A percentile compares a stretch with the other conserved stretches of the same genome.
phyloP scores from a whole-genome alignment of 805 yeast species.

The Ogataea haglerorum region DNA sequence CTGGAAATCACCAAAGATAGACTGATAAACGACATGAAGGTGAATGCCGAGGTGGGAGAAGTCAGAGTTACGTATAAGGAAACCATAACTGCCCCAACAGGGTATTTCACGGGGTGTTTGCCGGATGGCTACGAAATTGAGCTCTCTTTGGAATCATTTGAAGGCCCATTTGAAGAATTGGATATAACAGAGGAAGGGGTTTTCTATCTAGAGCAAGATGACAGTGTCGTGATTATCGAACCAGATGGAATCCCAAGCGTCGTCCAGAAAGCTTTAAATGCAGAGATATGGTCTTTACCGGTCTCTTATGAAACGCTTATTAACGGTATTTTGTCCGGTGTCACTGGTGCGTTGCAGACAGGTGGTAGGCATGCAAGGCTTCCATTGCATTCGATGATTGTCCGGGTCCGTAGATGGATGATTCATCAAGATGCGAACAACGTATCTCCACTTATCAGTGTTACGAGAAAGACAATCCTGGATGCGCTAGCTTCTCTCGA shows the following conservation, averaged over 20 bases:
- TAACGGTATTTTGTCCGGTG: conserved; percentile 55
- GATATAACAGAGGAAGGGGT: conserved; percentile 38
- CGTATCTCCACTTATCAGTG: conserved; percentile 40
- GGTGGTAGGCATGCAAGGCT: conserved; percentile 62
- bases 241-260: conserved; percentile 22
- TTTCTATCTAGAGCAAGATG: conserved; percentile 40
- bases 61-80: conserved; percentile 92
- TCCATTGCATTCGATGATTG: conserved; percentile 57
- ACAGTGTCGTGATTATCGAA: conserved; percentile 43
- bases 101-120: conserved; percentile 20
- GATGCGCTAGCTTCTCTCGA: conserved; percentile 34
- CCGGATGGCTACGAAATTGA: conserved; percentile 24
- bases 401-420: conserved; percentile 50
- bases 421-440: conserved; percentile 48
- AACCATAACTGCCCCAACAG: conserved; percentile 36
- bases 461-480: conserved; percentile 43
- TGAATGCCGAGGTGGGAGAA: conserved; percentile 73
- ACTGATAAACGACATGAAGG: conserved; percentile 75
- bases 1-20: conserved; percentile 84
- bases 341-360: conserved; percentile 56
- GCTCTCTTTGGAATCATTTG: conserved; percentile 32
- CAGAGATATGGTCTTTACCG: conserved; percentile 44
- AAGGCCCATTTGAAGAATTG: conserved; percentile 31
- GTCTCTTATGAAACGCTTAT: conserved; percentile 46
- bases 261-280: conserved; percentile 21